Evolutionary conservation across 2,329 filamentous ascomycete genomes (phyloP).

Genomic region (Lachnellula willkommii): DNA sequence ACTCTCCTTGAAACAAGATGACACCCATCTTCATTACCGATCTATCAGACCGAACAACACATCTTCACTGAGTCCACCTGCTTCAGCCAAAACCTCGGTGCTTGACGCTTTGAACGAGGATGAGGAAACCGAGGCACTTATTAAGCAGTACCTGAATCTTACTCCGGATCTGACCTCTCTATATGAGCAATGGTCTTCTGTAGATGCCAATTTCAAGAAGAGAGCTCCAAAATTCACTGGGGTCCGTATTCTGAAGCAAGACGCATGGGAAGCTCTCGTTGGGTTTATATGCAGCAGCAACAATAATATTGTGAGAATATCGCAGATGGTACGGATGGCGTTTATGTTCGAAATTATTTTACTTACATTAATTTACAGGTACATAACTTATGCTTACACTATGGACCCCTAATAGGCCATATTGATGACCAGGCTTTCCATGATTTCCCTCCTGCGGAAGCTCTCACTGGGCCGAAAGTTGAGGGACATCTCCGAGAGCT

Average conservation of each 20-base stretch:
- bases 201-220: slow-evolving; percentile 82
- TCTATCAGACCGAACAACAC: slow-evolving; percentile 51
- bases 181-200: slow-evolving; percentile 80
- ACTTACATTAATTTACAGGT: slow-evolving; percentile 42
- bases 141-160: slow-evolving; percentile 85
- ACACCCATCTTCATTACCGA: slow-evolving; percentile 72
- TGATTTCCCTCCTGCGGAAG: slow-evolving; percentile 76
- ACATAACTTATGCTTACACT: slow-evolving; percentile 81
- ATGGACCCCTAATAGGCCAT: slow-evolving; percentile 70
- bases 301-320: slow-evolving; percentile 94
- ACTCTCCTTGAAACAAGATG: slow-evolving; percentile 77
- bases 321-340: slow-evolving; percentile 67
- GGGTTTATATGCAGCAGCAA: slow-evolving; percentile 98
- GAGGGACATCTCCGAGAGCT: slow-evolving; percentile 74
- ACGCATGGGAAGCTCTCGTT: slow-evolving; percentile 90
- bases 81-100: slow-evolving; percentile 34
- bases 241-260: slow-evolving; percentile 86
- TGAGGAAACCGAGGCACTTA: slow-evolving; percentile 68
- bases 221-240: slow-evolving; percentile 84
- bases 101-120: slow-evolving; percentile 35
- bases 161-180: slow-evolving; percentile 67
- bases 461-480: slow-evolving; percentile 67
- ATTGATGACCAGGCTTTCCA: slow-evolving; percentile 70
- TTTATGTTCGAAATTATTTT: background rate
- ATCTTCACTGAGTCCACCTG: slow-evolving; percentile 36